A percentile compares a stretch with the other conserved stretches of the same genome.
Conservation (phyloP, 495 filamentous ascomycete species). For the Chlorociboria aeruginascens region DNA sequence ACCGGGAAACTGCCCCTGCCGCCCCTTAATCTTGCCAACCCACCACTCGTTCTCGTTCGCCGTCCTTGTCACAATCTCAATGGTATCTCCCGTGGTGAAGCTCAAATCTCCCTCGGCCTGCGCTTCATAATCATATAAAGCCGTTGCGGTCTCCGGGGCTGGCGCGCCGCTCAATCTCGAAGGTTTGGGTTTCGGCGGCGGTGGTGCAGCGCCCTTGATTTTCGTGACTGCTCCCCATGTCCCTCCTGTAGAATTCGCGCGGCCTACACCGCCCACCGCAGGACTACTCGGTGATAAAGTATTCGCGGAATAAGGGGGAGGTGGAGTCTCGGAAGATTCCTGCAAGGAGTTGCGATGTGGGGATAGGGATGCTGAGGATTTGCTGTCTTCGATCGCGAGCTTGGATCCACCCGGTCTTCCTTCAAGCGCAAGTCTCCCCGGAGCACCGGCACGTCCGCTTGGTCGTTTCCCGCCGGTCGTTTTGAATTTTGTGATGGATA, state of each 20-base stretch:
- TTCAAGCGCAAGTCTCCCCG: constrained; percentile 9
- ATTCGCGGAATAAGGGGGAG: constrained; percentile 48
- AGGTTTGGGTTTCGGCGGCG: constrained; percentile 88
- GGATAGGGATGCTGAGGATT: constrained; percentile 4
- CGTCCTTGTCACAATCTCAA: constrained; percentile 75
- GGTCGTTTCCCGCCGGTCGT: constrained; percentile 53
- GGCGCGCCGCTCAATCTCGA: constrained; percentile 54
- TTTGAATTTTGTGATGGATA: constrained; percentile 81
- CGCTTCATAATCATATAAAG: constrained; percentile 90
- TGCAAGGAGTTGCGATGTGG: constrained; percentile 13
- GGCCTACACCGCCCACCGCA: constrained; percentile 23
- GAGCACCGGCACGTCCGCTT: constrained; percentile 36
- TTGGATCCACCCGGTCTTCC: constrained; percentile 8
- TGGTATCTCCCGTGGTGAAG: constrained; percentile 80
- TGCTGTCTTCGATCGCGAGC: constrained; percentile 22
- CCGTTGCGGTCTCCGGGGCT: constrained; percentile 60
- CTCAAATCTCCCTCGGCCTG: constrained; percentile 91
- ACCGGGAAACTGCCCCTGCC: constrained; percentile 91
- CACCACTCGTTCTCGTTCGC: constrained; percentile 95
- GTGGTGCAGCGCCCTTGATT: constrained; percentile 71
- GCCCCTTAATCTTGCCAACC: constrained; percentile 65
- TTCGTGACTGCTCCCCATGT: constrained; percentile 54
- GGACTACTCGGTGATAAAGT: constrained; percentile 19
- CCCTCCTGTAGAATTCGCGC: constrained; percentile 45
- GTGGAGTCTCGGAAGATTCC: constrained; percentile 48